phyloP scores from a whole-genome alignment of 768 basidiomycete genomes.

The Mycena capillaripes region DNA sequence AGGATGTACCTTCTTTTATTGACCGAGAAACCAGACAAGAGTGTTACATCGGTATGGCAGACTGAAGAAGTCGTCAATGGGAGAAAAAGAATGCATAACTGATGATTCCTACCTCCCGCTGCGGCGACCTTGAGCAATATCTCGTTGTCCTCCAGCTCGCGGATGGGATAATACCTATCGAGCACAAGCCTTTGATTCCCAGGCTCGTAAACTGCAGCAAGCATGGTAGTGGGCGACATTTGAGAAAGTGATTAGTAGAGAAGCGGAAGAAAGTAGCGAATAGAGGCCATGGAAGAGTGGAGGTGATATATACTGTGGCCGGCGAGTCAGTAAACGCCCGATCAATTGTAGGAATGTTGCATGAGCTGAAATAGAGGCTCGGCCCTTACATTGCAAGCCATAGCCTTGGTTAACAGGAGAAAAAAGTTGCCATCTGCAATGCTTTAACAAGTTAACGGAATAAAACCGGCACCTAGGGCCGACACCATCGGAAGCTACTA shows the following conservation, averaged over 20 bases:
- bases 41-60: conserved; percentile 29
- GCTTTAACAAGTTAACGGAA: too few species aligned
- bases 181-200: conserved; percentile 22
- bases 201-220: conserved; percentile 23
- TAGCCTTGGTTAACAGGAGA: too few species aligned
- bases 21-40: conserved; percentile 18
- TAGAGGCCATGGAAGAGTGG: neutral
- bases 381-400: too few species aligned
- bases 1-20: conserved; percentile 21
- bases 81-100: neutral
- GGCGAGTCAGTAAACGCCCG: too few species aligned
- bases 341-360: too few species aligned
- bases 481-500: too few species aligned
- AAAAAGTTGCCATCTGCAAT: too few species aligned
- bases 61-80: neutral
- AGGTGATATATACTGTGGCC: neutral
- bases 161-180: conserved; percentile 25
- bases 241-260: neutral
- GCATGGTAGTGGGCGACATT: conserved; percentile 27
- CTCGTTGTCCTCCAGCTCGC: conserved; percentile 23
- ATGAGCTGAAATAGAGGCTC: too few species aligned
- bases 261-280: neutral
- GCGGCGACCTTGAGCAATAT: conserved; percentile 34
- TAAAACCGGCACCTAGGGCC: too few species aligned
- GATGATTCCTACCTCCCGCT: conserved; percentile 17